phyloP scores from a whole-genome alignment of 1,139 yeast genomes.

The Scheffersomyces lignicola region DNA sequence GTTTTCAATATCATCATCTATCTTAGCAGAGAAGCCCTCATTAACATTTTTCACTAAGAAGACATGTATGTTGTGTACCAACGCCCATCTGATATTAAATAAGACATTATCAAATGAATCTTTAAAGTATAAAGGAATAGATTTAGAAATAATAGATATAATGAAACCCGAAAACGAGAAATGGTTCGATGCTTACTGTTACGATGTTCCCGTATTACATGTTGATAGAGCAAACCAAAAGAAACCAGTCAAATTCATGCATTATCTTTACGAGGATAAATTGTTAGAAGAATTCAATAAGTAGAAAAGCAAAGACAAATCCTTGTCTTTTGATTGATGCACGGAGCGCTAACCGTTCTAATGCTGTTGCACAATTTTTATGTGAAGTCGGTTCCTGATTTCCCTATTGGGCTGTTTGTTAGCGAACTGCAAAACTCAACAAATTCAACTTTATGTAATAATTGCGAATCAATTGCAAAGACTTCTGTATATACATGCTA shows the following conservation, averaged over 20 bases:
- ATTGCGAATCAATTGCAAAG: no score
- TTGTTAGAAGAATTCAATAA: constrained; percentile 48
- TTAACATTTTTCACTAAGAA: constrained; percentile 76
- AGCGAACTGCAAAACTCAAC: no score
- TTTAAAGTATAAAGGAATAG: constrained; percentile 24
- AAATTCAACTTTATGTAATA: no score
- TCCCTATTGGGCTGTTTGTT: no score
- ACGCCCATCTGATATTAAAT: constrained; percentile 58
- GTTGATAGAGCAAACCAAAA: constrained; percentile 50
- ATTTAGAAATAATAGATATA: constrained; percentile 61
- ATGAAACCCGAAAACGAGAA: constrained; percentile 61
- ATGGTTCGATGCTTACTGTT: constrained; percentile 84
- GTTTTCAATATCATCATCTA: neutral
- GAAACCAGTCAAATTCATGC: constrained; percentile 70
- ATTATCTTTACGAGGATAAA: constrained; percentile 61
- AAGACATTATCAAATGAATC: constrained; percentile 36
- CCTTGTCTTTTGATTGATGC: no score
- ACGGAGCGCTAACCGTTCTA: no score
- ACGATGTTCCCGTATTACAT: constrained; percentile 89
- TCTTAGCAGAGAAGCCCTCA: constrained; percentile 5
- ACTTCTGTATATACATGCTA: no score
- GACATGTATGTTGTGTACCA: constrained; percentile 75
- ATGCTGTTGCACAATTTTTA: no score
- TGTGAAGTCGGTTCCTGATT: no score
- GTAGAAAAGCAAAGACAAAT: no score